Base-by-base conservation (phyloP, 345 rosid genomes). In the Toxicodendron radicans region DNA sequence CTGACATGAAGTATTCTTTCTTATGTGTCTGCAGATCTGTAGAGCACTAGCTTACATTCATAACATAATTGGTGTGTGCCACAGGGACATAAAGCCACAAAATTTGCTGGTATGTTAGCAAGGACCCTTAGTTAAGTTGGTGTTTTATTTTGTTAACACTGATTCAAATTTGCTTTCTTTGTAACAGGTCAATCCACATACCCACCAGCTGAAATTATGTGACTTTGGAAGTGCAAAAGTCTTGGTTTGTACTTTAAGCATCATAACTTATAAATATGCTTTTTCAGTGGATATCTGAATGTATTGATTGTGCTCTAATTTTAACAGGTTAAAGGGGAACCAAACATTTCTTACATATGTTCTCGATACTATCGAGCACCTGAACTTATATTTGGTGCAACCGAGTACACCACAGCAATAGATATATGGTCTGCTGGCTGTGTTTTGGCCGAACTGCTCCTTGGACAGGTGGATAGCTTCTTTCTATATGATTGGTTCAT, bases 391-490 rank as follows among this genome's bases (percentile, higher is more conserved):
- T 95, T 95, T 74, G 99, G 99, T 24, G 98, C 99, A 9, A 95
- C 97, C 0, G 97, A 93, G 84, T 95, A 95, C 81, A 91, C 98
- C 68, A 81, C 98, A 24, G 97, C 99, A 52, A 93, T 95, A 77
- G 99, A 95, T 77, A 90, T 95, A 82, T 95, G 98, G 99, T 95
- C 99, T 53, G 97, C 92, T 49, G 99, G 99, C 23, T 95, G 99
- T 72, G 98, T 93, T 74, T 85, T 95, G 35, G 99, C 98, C 16
- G 99, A 95, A 82, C 84, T 95, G 71, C 87, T 95, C 12, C 92
- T 91, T 64, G 99, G 99, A 46, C 99, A 93, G 92, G 99, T 95
- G 52, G 59, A 73, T 58, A 24, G 58, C 73, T 64, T 46, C 10
- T 16, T 54, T 66, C 49, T 52, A 8, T 18, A 30, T 20, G 54